These are phyloP conservation scores for Fusarium azukiicola DNA, from an alignment of 2,329 filamentous ascomycete species.

Conservation along the genomic window DNA sequence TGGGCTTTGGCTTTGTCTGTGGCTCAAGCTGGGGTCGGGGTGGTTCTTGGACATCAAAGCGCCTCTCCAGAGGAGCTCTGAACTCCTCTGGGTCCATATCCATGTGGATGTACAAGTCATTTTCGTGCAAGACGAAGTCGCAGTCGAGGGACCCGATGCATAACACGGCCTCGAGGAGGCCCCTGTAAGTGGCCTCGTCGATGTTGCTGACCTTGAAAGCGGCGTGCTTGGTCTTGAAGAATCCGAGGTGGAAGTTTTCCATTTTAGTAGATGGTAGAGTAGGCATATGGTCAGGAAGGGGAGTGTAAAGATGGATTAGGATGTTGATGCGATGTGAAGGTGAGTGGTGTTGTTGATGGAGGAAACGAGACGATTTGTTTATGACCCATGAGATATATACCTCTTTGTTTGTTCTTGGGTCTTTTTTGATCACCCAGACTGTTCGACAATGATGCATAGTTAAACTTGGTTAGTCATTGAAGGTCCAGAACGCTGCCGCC, in stretches of 20 bases:
- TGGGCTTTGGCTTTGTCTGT: too few species aligned
- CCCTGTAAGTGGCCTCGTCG: too few species aligned
- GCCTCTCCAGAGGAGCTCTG: not conserved
- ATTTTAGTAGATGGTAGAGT: not conserved
- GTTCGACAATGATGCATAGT: not conserved
- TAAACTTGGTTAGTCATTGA: not conserved
- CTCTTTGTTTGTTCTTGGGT: not conserved
- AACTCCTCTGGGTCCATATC: not conserved
- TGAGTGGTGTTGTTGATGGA: not conserved
- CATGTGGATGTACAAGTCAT: not conserved
- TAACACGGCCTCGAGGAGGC: too few species aligned
- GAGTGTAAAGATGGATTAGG: not conserved
- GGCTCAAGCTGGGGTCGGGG: too few species aligned
- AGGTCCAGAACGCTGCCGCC: too few species aligned
- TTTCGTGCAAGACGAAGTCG: too few species aligned
- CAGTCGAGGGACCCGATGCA: too few species aligned
- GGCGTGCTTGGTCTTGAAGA: too few species aligned
- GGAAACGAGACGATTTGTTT: not conserved
- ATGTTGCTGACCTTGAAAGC: too few species aligned
- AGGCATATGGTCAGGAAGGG: not conserved
- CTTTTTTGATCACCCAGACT: not conserved
- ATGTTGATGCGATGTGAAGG: not conserved
- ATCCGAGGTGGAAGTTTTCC: too few species aligned
- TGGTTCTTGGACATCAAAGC: too few species aligned
- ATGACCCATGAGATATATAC: not conserved